These are phyloP conservation scores for Ogataea minuta DNA, from an alignment of 805 yeast genomes.

Conservation along the genomic window DNA sequence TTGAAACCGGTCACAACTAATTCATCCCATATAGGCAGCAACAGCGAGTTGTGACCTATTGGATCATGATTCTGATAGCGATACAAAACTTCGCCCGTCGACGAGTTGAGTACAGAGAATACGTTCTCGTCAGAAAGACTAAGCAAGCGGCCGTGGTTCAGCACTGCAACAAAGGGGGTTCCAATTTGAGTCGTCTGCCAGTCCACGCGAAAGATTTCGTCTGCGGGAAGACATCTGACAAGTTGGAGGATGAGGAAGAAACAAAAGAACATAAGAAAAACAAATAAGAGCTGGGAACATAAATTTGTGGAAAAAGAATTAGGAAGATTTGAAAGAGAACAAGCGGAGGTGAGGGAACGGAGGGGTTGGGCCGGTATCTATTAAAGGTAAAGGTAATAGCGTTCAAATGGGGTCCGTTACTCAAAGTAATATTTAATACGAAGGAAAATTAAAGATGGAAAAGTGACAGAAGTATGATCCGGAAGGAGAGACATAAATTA, in stretches of 20 bases:
- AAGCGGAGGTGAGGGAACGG: too few species aligned
- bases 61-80: constrained; percentile 31
- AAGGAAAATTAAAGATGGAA: too few species aligned
- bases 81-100: constrained; percentile 29
- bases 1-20: constrained; percentile 19
- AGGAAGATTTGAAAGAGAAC: too few species aligned
- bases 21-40: constrained; percentile 14
- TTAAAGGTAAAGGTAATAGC: too few species aligned
- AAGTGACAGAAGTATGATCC: too few species aligned
- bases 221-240: constrained; percentile 31
- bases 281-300: background rate
- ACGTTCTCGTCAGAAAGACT: constrained; percentile 29
- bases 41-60: constrained; percentile 7
- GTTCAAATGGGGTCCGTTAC: too few species aligned
- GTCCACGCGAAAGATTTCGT: constrained; percentile 54
- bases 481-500: too few species aligned
- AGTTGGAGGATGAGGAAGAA: constrained; percentile 11
- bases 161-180: constrained; percentile 24
- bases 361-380: too few species aligned
- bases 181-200: constrained; percentile 54
- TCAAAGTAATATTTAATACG: too few species aligned
- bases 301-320: background rate
- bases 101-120: constrained; percentile 27
- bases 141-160: constrained; percentile 20
- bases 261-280: constrained; percentile 5